phyloP scores from a whole-genome alignment of 257 asterid genomes.

The Ballota nigra region DNA sequence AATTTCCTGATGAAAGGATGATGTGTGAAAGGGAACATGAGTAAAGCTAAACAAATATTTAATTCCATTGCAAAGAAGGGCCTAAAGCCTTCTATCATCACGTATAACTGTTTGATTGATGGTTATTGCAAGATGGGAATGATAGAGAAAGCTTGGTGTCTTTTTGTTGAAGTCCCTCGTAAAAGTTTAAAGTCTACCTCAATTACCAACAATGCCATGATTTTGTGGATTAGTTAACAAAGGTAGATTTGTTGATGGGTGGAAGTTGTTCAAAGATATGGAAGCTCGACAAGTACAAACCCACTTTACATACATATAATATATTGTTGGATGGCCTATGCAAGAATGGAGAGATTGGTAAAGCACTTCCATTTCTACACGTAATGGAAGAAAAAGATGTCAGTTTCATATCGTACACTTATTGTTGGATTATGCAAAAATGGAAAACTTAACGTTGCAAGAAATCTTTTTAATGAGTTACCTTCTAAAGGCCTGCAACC shows the following conservation, averaged over 20 bases:
- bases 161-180: neutral
- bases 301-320: neutral
- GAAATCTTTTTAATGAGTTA: neutral
- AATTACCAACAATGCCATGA: neutral
- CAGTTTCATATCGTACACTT: neutral
- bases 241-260: neutral
- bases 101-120: neutral
- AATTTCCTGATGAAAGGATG: too few species aligned
- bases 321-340: neutral
- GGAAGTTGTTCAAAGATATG: conserved; percentile 14
- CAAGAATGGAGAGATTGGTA: neutral
- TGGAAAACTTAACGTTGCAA: conserved; percentile 7
- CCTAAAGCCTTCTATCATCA: neutral
- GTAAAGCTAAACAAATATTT: too few species aligned
- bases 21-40: too few species aligned
- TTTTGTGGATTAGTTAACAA: too few species aligned
- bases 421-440: conserved; percentile 16
- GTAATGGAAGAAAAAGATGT: conserved; percentile 1
- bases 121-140: conserved; percentile 11
- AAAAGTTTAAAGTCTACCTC: conserved; percentile 1
- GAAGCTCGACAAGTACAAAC: neutral
- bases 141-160: neutral
- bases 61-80: too few species aligned
- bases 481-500: too few species aligned
- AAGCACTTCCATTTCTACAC: conserved; percentile 12